Evolutionary conservation across 495 filamentous ascomycete genomes (phyloP).

Genomic region (Xylaria flabelliformis): DNA sequence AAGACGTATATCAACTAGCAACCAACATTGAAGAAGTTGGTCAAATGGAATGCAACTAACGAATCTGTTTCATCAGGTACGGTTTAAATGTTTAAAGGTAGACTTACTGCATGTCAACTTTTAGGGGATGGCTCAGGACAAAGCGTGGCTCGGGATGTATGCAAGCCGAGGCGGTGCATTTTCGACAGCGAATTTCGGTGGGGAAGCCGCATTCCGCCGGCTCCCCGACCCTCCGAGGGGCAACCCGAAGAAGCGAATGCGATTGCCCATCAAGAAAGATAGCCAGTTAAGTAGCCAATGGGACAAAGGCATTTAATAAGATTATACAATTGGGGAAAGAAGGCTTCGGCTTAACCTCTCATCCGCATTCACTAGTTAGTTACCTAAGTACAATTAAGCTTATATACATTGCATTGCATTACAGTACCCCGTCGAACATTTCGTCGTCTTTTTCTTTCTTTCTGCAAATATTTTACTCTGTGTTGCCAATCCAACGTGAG

Average conservation of each 20-base stretch:
- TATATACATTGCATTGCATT: neutral
- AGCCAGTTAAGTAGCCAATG: constrained; percentile 5
- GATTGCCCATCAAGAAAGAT: neutral
- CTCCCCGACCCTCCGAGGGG: constrained; percentile 7
- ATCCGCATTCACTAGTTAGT: neutral
- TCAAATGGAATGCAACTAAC: no score
- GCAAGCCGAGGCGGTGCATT: neutral
- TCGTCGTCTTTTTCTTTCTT: neutral
- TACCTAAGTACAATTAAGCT: neutral
- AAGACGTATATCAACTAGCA: no score
- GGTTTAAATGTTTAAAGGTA: no score
- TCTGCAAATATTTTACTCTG: neutral
- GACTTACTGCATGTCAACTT: no score
- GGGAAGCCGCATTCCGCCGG: constrained; percentile 19
- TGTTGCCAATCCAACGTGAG: neutral
- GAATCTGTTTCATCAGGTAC: no score
- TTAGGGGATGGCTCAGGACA: no score
- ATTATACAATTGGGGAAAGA: constrained; percentile 4
- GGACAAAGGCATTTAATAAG: neutral
- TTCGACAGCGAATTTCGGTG: constrained; percentile 18
- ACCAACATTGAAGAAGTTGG: no score
- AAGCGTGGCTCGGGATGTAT: no score
- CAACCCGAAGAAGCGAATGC: constrained; percentile 11
- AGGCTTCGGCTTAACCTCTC: neutral
- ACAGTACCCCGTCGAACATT: neutral